Evolutionary conservation across 2,329 filamentous ascomycete species (phyloP).

Genomic region (Arthroderma sp.): DNA sequence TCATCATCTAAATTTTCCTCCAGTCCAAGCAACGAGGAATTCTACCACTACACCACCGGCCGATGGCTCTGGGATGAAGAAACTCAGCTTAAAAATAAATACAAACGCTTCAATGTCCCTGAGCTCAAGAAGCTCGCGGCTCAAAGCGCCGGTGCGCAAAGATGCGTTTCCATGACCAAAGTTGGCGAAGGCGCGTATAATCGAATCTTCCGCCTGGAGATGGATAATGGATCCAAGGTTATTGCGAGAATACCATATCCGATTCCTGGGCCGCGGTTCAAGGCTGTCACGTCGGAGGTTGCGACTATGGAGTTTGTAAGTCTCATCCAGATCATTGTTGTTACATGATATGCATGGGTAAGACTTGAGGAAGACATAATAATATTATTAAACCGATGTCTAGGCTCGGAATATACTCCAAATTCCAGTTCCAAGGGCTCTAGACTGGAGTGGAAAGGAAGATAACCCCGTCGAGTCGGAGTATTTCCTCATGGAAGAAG

Average conservation of each 20-base stretch:
- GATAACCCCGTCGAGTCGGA: slow-evolving; percentile 13
- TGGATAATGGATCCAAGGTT: slow-evolving; percentile 14
- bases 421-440: slow-evolving; percentile 2
- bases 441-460: background rate
- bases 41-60: slow-evolving; percentile 17
- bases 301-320: slow-evolving; percentile 12
- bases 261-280: slow-evolving; percentile 6
- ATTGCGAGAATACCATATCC: slow-evolving; percentile 11
- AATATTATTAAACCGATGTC: background rate
- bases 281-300: slow-evolving; percentile 10
- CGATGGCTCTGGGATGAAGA: slow-evolving; percentile 23
- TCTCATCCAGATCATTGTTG: background rate
- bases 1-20: too few species aligned
- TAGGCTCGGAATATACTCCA: slow-evolving; percentile 7
- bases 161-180: slow-evolving; percentile 25
- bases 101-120: slow-evolving; percentile 19
- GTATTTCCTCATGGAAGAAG: slow-evolving; percentile 19
- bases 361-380: background rate
- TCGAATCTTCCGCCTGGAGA: slow-evolving; percentile 21
- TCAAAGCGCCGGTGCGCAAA: slow-evolving; percentile 14
- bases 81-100: slow-evolving; percentile 16
- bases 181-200: slow-evolving; percentile 26
- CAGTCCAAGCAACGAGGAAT: slow-evolving; percentile 3
- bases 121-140: slow-evolving; percentile 20
- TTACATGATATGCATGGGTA: too few species aligned